Evolutionary conservation across 495 filamentous ascomycete genomes (phyloP), one percentile per base, ranked within the genome.

Genomic region (Xylaria curta): DNA sequence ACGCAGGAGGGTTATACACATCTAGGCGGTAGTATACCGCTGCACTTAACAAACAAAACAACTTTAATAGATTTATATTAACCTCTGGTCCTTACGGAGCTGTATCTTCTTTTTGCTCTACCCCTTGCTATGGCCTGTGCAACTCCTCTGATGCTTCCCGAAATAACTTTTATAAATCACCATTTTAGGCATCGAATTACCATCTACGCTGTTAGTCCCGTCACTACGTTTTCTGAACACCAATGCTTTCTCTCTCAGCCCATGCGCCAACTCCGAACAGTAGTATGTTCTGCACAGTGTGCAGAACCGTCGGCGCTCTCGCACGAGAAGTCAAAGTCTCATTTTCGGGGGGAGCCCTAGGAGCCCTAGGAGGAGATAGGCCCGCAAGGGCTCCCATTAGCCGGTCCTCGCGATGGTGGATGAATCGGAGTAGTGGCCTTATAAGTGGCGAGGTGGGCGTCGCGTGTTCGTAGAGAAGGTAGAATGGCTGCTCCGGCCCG

Each of bases 191-290:
- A 3, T n/a, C n/a, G n/a, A n/a, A n/a, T 3, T 10, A 2, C 12
- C 9, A 24, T 12, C 21, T 9, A 4, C 4, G 3, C 49, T 40
- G 7, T 24, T 10, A 38, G 15, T 36, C 13, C n/a, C 58, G n/a
- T 42, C 19, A 15, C 13, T 59, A 10, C 6, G 5, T 5, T n/a
- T 60, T 38, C 36, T 31, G 36, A 60, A 17, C 17, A 60, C 17
- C 5, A 17, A 19, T n/a, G n/a, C 19, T 60, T 33, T 38, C 17
- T 44, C 31, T 4, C 42, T 65, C 62, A 4, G 62, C 10, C 62
- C 42, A 49, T n/a, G 63, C 31, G 9, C 63, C 63, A 21, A 66
- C n/a, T 17, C 63, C 63, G 4, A 53, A 4, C 3, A 66, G 31
- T 5, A 38, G 3, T 24, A 47, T 21, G 28, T 49, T 33, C 13